Evolutionary conservation across 495 filamentous ascomycete species (phyloP).

Genomic region (Hypoxylon perforatum): DNA sequence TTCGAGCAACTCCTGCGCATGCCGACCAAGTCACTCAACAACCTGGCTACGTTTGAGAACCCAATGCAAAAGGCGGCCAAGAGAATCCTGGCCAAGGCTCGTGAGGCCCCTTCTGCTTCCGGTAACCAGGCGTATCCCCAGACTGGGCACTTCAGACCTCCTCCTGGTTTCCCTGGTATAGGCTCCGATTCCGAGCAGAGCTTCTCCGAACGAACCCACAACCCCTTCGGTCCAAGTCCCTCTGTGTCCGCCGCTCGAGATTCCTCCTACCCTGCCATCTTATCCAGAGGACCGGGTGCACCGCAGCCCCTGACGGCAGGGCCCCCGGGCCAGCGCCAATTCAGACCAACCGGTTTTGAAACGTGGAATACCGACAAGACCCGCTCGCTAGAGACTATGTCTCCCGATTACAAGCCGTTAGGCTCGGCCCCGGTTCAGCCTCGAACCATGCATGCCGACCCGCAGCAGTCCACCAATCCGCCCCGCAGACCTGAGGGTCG

Average conservation of each 20-base stretch:
- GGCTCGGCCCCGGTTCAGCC: neutral
- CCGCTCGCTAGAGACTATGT: slow-evolving; percentile 20
- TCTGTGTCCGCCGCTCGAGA: slow-evolving; percentile 9
- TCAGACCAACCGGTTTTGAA: slow-evolving; percentile 47
- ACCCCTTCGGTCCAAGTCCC: slow-evolving; percentile 7
- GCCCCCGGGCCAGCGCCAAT: slow-evolving; percentile 58
- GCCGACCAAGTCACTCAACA: slow-evolving; percentile 54
- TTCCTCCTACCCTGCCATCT: slow-evolving; percentile 39
- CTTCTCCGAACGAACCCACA: slow-evolving; percentile 3
- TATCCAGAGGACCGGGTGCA: slow-evolving; percentile 47
- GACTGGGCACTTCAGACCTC: slow-evolving; percentile 6
- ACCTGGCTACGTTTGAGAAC: slow-evolving; percentile 59
- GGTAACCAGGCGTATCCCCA: slow-evolving; percentile 3
- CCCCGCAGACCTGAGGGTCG: slow-evolving; percentile 2
- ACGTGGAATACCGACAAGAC: slow-evolving; percentile 30
- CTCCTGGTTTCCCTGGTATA: neutral
- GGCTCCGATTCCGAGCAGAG: slow-evolving; percentile 24
- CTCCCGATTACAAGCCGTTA: slow-evolving; percentile 15
- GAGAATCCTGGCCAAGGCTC: slow-evolving; percentile 51
- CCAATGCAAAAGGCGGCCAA: slow-evolving; percentile 59
- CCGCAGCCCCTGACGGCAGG: slow-evolving; percentile 60
- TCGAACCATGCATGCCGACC: slow-evolving; percentile 1
- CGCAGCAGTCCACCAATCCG: slow-evolving; percentile 9
- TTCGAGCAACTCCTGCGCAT: slow-evolving; percentile 46
- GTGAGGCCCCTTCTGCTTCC: slow-evolving; percentile 11